Conservation (phyloP, 805 yeast species). For the Yarrowia alimentaria region DNA sequence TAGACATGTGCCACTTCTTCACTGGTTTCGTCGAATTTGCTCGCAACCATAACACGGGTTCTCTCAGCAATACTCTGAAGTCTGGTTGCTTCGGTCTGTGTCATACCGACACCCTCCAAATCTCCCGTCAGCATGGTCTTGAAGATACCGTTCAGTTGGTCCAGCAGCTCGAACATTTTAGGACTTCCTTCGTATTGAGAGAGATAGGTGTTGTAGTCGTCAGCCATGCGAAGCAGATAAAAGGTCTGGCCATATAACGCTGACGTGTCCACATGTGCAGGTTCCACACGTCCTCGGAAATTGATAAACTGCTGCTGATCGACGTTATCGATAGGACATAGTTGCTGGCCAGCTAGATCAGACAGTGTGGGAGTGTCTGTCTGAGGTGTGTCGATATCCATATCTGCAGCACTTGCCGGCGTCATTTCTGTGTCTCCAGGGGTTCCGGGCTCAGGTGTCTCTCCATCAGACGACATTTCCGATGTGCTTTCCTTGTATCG, state of each 20-base stretch:
- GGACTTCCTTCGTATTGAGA: slow-evolving; percentile 41
- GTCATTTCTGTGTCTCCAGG: not conserved
- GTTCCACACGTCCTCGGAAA: not conserved
- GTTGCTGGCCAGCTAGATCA: not conserved
- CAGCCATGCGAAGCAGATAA: slow-evolving; percentile 61
- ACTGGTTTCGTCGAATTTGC: not conserved
- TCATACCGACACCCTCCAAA: slow-evolving; percentile 39
- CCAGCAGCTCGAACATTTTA: slow-evolving; percentile 46
- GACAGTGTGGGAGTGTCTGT: not conserved
- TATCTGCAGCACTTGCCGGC: not conserved
- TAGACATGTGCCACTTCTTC: slow-evolving; percentile 1
- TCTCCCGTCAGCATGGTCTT: slow-evolving; percentile 1
- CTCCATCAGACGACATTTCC: too few relatives aligned
- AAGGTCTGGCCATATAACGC: slow-evolving; percentile 56
- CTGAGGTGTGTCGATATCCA: not conserved
- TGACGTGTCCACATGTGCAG: slow-evolving; percentile 11
- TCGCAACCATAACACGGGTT: not conserved
- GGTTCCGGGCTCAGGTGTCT: not conserved
- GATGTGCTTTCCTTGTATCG: slow-evolving; percentile 24
- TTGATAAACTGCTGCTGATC: slow-evolving; percentile 14
- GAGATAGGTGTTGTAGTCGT: slow-evolving; percentile 63
- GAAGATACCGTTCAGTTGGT: slow-evolving; percentile 39
- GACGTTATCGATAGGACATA: slow-evolving; percentile 2
- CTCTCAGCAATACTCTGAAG: slow-evolving; percentile 34
- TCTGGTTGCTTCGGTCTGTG: slow-evolving; percentile 52